A percentile compares a stretch with the other conserved stretches of the same genome.
Evolutionary conservation across 2,329 filamentous ascomycete species (phyloP).

Genomic region (Trichoderma pleuroti): DNA sequence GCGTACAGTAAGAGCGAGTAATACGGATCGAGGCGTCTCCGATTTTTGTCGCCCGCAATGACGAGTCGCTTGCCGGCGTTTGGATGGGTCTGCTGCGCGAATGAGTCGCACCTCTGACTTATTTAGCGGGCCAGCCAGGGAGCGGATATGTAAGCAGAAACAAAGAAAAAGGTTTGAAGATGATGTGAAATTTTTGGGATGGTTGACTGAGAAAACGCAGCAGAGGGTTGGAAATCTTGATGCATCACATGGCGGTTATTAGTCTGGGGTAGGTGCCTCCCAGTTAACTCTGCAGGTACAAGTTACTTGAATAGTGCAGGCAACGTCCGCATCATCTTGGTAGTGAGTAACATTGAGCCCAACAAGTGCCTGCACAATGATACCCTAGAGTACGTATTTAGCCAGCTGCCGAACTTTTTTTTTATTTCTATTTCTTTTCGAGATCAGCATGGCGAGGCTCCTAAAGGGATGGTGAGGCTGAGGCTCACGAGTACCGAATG

Average conservation of each 20-base stretch:
- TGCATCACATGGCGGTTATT: neutral
- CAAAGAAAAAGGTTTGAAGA: neutral
- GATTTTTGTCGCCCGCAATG: conserved; percentile 6
- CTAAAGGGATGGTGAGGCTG: neutral
- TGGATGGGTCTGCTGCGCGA: neutral
- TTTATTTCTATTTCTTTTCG: neutral
- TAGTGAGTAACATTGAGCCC: neutral
- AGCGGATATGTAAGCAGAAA: neutral
- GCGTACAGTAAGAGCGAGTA: conserved; percentile 2
- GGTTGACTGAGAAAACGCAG: neutral
- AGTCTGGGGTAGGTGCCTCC: neutral
- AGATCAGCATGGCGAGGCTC: neutral
- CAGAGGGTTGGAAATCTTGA: neutral
- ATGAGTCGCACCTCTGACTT: neutral
- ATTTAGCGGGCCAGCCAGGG: neutral
- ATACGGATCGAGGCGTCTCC: neutral
- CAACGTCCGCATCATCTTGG: neutral
- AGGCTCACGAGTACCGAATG: neutral
- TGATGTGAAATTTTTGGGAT: neutral
- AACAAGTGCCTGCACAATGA: neutral
- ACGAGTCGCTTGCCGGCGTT: neutral
- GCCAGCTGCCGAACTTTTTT: neutral
- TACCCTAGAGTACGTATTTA: neutral
- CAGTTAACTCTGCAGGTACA: neutral
- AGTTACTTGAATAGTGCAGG: neutral